Evolutionary conservation across 495 filamentous ascomycete genomes (phyloP).

Genomic region (Trichoderma asperelloides): DNA sequence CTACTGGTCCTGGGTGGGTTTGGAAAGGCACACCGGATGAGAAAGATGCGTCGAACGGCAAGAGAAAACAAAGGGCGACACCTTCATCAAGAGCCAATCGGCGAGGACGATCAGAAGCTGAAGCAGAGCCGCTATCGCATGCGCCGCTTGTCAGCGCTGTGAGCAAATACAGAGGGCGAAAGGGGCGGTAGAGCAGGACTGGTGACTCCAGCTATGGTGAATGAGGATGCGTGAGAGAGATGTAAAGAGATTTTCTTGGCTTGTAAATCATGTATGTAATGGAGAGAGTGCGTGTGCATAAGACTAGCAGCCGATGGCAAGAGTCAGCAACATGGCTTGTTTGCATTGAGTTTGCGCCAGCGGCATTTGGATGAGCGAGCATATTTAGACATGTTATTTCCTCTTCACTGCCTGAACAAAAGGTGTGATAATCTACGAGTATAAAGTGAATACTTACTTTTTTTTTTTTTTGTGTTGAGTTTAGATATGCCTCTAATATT

Average conservation of each 20-base stretch:
- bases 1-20: constrained; percentile 30
- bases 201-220: not conserved
- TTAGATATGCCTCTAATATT: too few relatives aligned
- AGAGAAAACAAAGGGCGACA: constrained; percentile 14
- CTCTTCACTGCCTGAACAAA: too few relatives aligned
- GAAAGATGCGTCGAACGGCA: not conserved
- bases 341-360: not conserved
- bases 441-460: not conserved
- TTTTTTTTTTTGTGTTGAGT: not conserved
- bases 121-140: constrained; percentile 10
- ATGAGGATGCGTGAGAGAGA: not conserved
- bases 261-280: not conserved
- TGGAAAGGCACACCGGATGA: constrained; percentile 20
- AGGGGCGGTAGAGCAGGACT: not conserved
- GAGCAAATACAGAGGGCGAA: not conserved
- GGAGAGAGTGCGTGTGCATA: not conserved
- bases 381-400: too few relatives aligned
- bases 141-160: not conserved
- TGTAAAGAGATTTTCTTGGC: not conserved
- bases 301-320: not conserved
- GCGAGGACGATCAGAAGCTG: constrained; percentile 10
- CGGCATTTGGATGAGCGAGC: too few relatives aligned
- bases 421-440: too few relatives aligned
- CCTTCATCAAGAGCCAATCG: constrained; percentile 17
- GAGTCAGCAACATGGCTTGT: not conserved